Percentiles rank a stretch among this genome's conserved stretches.
Conservation (phyloP, 1,284 basidiomycete species). For the Rhodotorula sp. region DNA sequence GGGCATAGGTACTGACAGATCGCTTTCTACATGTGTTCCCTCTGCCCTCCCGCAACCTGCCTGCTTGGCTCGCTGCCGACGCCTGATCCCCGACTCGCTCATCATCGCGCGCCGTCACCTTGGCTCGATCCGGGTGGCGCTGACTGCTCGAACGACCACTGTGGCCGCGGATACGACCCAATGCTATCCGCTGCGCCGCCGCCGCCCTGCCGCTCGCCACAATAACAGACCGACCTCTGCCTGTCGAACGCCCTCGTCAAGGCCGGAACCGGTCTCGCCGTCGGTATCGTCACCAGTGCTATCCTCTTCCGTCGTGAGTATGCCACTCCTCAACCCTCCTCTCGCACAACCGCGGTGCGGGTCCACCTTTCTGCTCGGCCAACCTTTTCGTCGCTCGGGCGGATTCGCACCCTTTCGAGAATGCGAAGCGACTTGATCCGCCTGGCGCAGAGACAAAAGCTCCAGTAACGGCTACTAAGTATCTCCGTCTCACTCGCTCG, state of each 20-base stretch:
- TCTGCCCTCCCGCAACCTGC: background rate
- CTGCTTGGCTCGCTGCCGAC: background rate
- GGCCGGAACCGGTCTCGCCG: conserved; percentile 91
- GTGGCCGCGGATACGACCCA: no score
- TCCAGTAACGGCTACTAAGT: no score
- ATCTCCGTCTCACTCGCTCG: no score
- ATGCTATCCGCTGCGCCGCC: background rate
- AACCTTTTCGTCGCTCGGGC: background rate
- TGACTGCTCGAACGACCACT: background rate
- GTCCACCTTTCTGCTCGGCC: background rate
- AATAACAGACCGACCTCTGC: conserved; percentile 43
- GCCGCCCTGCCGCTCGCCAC: background rate
- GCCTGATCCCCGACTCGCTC: no score
- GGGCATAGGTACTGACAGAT: background rate
- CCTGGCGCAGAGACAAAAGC: no score
- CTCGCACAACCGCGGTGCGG: background rate
- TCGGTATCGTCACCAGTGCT: conserved; percentile 89
- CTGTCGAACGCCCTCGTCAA: conserved; percentile 55
- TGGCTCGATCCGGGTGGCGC: no score
- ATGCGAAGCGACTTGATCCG: no score
- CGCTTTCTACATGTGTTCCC: no score
- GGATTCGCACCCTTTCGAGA: no score
- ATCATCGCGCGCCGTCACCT: no score
- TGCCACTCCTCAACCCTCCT: background rate
- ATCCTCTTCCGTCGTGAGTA: conserved; percentile 87